Base-by-base conservation (phyloP, 1,284 basidiomycete genomes). In the Rhodotorula sp. region DNA sequence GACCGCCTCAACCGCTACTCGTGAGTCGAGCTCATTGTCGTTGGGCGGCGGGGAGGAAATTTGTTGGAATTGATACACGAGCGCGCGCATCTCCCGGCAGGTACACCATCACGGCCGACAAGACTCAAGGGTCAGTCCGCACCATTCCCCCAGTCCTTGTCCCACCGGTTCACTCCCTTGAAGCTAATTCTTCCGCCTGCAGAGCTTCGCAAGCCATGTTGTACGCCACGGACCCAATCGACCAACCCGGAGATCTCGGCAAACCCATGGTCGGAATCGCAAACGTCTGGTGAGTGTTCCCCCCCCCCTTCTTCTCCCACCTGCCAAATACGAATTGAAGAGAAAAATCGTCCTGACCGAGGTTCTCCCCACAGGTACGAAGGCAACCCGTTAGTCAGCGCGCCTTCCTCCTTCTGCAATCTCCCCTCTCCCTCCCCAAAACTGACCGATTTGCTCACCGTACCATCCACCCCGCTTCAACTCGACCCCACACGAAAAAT, bases 261-360 rank as follows among this genome's bases (percentile, higher is more conserved):
- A 97, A 95, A 82, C 88, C 93, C 66, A 97, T 97, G 94, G 90
- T 97, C 71, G 94, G 94, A 70, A 88, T 97, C 55, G 94, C 89
- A 14, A 94, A 91, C 77, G 90, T 97, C 47, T 97, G 94, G 94
- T 94, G 79, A 10, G 63, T 61, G 14, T 12, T 38, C 12, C 16
- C 56, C 67, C 34, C 56, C 26, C 8, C 3, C 12, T 43, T 7
- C 16, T 26, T n/a, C n/a, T n/a, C n/a, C n/a, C n/a, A n/a, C n/a
- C n/a, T n/a, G n/a, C n/a, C n/a, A n/a, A n/a, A n/a, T n/a, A n/a
- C n/a, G n/a, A n/a, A n/a, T n/a, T n/a, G n/a, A n/a, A n/a, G n/a
- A n/a, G n/a, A n/a, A n/a, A n/a, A n/a, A n/a, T n/a, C n/a, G n/a
- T n/a, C n/a, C n/a, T n/a, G n/a, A n/a, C n/a, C n/a, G n/a, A n/a